These are phyloP conservation scores for Bacterosira constricta DNA, from an alignment of 108 stramenopile species.

Conservation along the genomic window DNA sequence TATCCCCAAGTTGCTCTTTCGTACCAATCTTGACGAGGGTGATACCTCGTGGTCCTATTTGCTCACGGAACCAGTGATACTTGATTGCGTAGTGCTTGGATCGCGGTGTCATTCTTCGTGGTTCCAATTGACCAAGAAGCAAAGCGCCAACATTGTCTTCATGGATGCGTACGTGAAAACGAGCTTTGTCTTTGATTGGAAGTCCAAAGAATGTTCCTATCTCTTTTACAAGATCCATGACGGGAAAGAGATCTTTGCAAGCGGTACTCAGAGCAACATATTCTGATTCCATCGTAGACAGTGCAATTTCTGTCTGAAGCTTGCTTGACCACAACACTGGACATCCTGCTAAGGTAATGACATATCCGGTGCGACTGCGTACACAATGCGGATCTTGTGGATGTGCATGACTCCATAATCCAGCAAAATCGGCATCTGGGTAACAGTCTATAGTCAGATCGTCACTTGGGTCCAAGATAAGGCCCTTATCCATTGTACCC, in stretches of 20 bases:
- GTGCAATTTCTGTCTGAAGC: conserved; percentile 53
- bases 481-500: conserved; percentile 39
- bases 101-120: too few relatives aligned
- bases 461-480: conserved; percentile 23
- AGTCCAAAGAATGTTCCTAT: too few relatives aligned
- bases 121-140: not conserved
- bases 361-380: conserved; percentile 55
- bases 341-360: conserved; percentile 33
- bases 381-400: conserved; percentile 33
- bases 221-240: too few relatives aligned
- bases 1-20: not conserved
- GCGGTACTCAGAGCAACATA: conserved; percentile 41
- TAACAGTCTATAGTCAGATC: conserved; percentile 34
- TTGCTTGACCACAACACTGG: conserved; percentile 56
- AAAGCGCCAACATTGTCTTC: not conserved
- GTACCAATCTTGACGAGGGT: not conserved
- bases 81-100: too few relatives aligned
- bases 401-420: conserved; percentile 36
- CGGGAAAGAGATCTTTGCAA: conserved; percentile 43
- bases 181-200: too few relatives aligned
- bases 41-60: not conserved
- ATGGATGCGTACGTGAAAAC: not conserved
- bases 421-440: conserved; percentile 54
- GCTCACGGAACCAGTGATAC: too few relatives aligned
- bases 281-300: conserved; percentile 61